Evolutionary conservation across 495 filamentous ascomycete genomes (phyloP).

Genomic region (Aspergillus nidulans): DNA sequence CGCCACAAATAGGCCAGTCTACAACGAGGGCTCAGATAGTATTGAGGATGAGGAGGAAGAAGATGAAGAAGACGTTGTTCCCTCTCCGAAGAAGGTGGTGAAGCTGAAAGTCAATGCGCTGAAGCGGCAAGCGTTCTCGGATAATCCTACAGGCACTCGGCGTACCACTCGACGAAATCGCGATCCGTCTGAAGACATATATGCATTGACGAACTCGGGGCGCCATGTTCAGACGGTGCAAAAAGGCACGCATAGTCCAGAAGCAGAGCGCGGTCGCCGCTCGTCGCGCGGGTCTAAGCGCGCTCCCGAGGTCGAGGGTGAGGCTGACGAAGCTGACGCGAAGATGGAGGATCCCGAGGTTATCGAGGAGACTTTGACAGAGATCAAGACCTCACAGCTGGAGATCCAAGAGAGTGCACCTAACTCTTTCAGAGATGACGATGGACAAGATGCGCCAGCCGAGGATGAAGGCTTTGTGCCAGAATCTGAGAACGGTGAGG

Average conservation of each 20-base stretch:
- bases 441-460: constrained; percentile 22
- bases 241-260: constrained; percentile 63
- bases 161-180: constrained; percentile 58
- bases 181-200: constrained; percentile 54
- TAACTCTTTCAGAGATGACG: constrained; percentile 33
- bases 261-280: constrained; percentile 54
- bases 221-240: constrained; percentile 59
- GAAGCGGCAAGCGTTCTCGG: constrained; percentile 26
- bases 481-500: constrained; percentile 46
- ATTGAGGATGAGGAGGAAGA: constrained; percentile 35
- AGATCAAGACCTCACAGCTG: constrained; percentile 34
- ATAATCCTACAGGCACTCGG: constrained; percentile 31
- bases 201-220: constrained; percentile 71
- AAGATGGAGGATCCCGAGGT: constrained; percentile 33
- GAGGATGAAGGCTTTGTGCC: constrained; percentile 47
- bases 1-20: constrained; percentile 43
- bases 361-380: constrained; percentile 27
- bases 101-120: constrained; percentile 42
- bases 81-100: constrained; percentile 30
- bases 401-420: constrained; percentile 42
- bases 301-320: constrained; percentile 54
- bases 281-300: constrained; percentile 49
- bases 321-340: constrained; percentile 44
- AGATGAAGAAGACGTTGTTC: constrained; percentile 35
- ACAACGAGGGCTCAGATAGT: constrained; percentile 26